These are phyloP conservation scores for Vararia minispora DNA, from an alignment of 768 basidiomycete genomes.

Conservation along the genomic window DNA sequence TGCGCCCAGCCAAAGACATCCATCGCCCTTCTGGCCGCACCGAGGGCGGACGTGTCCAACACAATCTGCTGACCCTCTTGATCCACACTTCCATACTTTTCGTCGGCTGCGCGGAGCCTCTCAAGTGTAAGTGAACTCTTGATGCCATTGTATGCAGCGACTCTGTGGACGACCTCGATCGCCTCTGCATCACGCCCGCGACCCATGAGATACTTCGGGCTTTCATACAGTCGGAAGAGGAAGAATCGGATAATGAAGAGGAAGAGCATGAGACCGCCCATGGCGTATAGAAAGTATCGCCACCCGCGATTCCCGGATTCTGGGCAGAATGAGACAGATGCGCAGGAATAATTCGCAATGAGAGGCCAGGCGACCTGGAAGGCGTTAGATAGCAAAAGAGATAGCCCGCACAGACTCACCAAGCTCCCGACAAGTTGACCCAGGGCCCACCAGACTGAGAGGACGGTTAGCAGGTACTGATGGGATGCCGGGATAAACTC, in stretches of 20 bases:
- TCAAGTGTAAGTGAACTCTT: slow-evolving; percentile 38
- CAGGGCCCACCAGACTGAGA: slow-evolving; percentile 75
- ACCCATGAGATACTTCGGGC: slow-evolving; percentile 63
- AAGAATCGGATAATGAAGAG: slow-evolving; percentile 55
- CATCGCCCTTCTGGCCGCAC: slow-evolving; percentile 29
- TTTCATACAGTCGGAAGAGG: slow-evolving; percentile 56
- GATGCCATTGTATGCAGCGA: slow-evolving; percentile 52
- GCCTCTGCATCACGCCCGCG: slow-evolving; percentile 53
- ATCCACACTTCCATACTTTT: slow-evolving; percentile 6
- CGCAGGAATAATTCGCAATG: slow-evolving; percentile 57
- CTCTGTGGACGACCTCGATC: slow-evolving; percentile 46
- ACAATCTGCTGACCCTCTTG: slow-evolving; percentile 8
- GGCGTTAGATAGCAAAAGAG: neutral
- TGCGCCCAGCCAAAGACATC: slow-evolving; percentile 29
- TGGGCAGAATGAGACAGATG: slow-evolving; percentile 27
- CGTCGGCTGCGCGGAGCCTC: slow-evolving; percentile 26
- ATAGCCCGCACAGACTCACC: slow-evolving; percentile 21
- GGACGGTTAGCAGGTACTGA: slow-evolving; percentile 63
- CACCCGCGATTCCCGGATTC: slow-evolving; percentile 54
- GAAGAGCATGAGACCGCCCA: slow-evolving; percentile 61
- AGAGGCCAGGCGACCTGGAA: slow-evolving; percentile 60
- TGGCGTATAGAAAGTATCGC: slow-evolving; percentile 64
- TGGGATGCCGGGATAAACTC: slow-evolving; percentile 64
- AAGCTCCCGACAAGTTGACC: slow-evolving; percentile 55
- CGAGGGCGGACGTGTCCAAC: slow-evolving; percentile 26